A percentile compares a stretch with the other conserved stretches of the same genome.
Conservation (phyloP, 768 basidiomycete genomes). For the Tulasnella sp. region DNA sequence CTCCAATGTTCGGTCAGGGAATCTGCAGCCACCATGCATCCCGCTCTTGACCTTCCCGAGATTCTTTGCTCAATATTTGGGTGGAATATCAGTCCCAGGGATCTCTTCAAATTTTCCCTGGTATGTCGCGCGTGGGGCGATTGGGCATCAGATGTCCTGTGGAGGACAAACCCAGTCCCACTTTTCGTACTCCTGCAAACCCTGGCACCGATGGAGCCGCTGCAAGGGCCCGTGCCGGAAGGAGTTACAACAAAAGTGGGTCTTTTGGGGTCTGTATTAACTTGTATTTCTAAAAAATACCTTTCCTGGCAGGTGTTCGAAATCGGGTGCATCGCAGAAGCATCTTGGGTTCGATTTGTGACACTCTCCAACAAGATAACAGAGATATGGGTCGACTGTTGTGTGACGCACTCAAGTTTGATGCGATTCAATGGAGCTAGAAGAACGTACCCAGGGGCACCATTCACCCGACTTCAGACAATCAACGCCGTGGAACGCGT, state of each 20-base stretch:
- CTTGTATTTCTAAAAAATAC: too few relatives aligned
- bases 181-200: not conserved
- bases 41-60: not conserved
- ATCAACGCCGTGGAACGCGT: too few relatives aligned
- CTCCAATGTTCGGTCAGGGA: not conserved
- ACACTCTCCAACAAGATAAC: too few relatives aligned
- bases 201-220: not conserved
- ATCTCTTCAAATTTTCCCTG: not conserved
- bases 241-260: not conserved
- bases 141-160: not conserved
- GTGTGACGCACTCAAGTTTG: too few relatives aligned
- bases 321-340: too few relatives aligned
- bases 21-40: not conserved
- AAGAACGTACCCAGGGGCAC: too few relatives aligned
- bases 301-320: too few relatives aligned
- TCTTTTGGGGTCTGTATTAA: not conserved
- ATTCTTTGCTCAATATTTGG: not conserved
- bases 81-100: not conserved
- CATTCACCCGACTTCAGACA: too few relatives aligned
- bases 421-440: too few relatives aligned
- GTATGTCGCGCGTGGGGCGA: not conserved
- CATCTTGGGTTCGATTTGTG: too few relatives aligned
- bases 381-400: too few relatives aligned
- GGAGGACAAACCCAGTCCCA: not conserved
- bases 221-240: not conserved